phyloP scores from a whole-genome alignment of 2,329 filamentous ascomycete species.

The Podosphaera aphanis region DNA sequence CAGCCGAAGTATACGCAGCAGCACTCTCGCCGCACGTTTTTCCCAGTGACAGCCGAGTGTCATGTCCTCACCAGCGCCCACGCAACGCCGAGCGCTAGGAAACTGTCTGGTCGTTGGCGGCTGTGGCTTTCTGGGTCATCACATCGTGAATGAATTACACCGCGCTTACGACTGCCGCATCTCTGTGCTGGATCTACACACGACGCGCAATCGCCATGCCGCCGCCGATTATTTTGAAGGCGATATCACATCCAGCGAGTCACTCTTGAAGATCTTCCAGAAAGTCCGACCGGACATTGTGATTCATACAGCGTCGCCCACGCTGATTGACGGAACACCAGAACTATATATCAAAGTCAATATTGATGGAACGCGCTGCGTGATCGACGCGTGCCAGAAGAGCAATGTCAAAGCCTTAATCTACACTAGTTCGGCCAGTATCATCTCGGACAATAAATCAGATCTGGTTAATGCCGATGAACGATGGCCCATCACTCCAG shows the following conservation, averaged over 20 bases:
- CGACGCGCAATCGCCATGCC: constrained; percentile 39
- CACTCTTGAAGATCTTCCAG: constrained; percentile 38
- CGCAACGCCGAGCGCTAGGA: constrained; percentile 24
- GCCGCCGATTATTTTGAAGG: constrained; percentile 47
- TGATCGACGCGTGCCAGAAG: constrained; percentile 49
- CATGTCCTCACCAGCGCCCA: neutral
- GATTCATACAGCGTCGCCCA: constrained; percentile 69
- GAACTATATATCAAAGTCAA: constrained; percentile 61
- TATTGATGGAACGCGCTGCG: constrained; percentile 58
- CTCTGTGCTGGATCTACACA: constrained; percentile 49
- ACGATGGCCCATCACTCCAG: constrained; percentile 51
- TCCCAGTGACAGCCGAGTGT: neutral
- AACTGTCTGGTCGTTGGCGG: constrained; percentile 59
- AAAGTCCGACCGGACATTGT: constrained; percentile 56
- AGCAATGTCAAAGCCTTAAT: constrained; percentile 60
- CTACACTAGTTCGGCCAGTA: constrained; percentile 74
- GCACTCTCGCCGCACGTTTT: neutral
- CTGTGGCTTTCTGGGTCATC: constrained; percentile 65
- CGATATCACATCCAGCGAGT: constrained; percentile 47
- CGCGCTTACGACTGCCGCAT: constrained; percentile 27
- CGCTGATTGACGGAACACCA: constrained; percentile 28
- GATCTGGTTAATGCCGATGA: constrained; percentile 64
- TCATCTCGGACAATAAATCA: constrained; percentile 57
- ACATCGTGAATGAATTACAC: constrained; percentile 53
- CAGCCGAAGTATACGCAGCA: too few relatives aligned